Conservation (phyloP, 306 rosid species). For the Dryas octopetala region DNA sequence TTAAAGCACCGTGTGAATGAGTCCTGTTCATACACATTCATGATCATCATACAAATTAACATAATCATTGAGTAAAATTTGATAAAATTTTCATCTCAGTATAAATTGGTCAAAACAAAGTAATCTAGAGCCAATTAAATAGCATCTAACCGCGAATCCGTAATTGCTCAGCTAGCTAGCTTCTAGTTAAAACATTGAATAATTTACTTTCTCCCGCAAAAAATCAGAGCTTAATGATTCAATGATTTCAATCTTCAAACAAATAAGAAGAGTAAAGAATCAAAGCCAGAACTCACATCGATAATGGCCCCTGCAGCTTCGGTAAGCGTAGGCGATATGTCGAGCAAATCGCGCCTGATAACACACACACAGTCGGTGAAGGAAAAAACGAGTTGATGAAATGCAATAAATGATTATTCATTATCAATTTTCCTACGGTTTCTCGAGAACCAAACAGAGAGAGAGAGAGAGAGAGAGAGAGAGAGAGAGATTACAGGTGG, state of each 20-base stretch:
- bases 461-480: not conserved
- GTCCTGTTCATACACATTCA: slow-evolving; percentile 49
- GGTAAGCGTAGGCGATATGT: slow-evolving; percentile 81
- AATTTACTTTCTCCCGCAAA: not conserved
- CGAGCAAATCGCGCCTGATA: slow-evolving; percentile 81
- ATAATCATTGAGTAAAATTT: not conserved
- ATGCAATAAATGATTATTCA: not conserved
- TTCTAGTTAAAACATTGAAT: not conserved
- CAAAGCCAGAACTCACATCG: slow-evolving; percentile 51
- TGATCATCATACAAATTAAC: not conserved
- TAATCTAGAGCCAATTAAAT: slow-evolving; percentile 17
- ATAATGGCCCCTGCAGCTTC: slow-evolving; percentile 98
- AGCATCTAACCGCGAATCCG: not conserved
- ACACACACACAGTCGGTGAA: not conserved
- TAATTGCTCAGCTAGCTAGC: not conserved
- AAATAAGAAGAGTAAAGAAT: not conserved
- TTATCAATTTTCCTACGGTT: not conserved
- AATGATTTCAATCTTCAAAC: not conserved
- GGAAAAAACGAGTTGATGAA: not conserved
- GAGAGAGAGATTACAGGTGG: slow-evolving; percentile 49
- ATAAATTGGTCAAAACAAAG: not conserved
- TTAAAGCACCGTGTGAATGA: slow-evolving; percentile 96
- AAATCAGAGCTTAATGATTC: not conserved
- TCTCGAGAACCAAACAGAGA: slow-evolving; percentile 22
- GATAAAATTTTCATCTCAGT: not conserved